Base-by-base conservation (phyloP, 2,329 filamentous ascomycete species). In the Claviceps spartinae region DNA sequence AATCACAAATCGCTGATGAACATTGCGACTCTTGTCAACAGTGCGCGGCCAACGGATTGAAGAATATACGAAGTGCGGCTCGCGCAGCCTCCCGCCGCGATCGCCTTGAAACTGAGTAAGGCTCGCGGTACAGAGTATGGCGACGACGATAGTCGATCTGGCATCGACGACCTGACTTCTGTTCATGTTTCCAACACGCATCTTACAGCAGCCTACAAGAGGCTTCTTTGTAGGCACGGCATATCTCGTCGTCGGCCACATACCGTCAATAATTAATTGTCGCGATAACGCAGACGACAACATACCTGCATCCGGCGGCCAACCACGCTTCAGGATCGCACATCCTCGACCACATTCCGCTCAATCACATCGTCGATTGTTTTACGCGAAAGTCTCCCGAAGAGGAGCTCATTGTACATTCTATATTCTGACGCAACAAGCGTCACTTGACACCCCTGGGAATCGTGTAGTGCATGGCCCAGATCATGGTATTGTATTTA, bases 31-130 rank as follows among this genome's bases (percentile, higher is more conserved):
- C 42, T 20, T 36, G 13, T 26, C 36, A 22, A 47, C 58, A 91
- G 86, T 88, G 85, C 69, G 87, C 93, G 82, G 82, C 85, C 65
- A 86, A 85, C 62, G 87, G 88, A 38, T 72, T 91, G 60, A 91
- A 89, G 70, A 89, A 87, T 66, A 76, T 93, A 53, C 82, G 85
- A 64, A 81, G 82, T 59, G 79, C 81, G 50, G 76, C 82, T 57
- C 79, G 85, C 55, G 77, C 82, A 52, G 80, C 78, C 53, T 74
- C 78, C 54, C 79, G 82, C 57, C 82, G 82, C 61, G 82, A 82
- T 69, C 79, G 78, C 54, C 69, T 78, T 59, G 76, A 76, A 67
- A 69, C 62, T 54, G 61, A 62, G 61, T 54, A 62, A 62, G 57
- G 63, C 59, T 52, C 55, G 62, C 59, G 56, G 65, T 52, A 62